Evolutionary conservation across 805 yeast genomes (phyloP).

Genomic region (Wickerhamiella azyma): DNA sequence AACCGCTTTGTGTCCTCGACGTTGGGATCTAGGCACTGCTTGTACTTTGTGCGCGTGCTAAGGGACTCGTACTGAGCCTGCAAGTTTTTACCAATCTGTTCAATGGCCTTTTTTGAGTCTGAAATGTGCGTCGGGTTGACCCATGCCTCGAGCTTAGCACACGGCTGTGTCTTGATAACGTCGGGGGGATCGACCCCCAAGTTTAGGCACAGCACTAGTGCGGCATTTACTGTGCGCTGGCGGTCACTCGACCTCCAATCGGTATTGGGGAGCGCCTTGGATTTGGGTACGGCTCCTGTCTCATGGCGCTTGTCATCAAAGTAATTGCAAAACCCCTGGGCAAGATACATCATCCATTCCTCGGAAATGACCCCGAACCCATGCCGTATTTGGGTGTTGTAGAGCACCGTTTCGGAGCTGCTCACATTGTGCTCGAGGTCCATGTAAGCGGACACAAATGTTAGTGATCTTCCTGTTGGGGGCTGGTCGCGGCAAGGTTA

Average conservation of each 20-base stretch:
- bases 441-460: constrained; percentile 3
- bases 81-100: constrained; percentile 74
- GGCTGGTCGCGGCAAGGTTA: not conserved
- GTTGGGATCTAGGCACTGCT: constrained; percentile 84
- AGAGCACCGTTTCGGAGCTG: constrained; percentile 12
- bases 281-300: constrained; percentile 66
- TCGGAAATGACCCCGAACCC: constrained; percentile 32
- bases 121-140: constrained; percentile 70
- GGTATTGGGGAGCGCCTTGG: constrained; percentile 28
- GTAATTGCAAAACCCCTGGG: constrained; percentile 58
- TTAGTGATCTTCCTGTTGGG: constrained; percentile 5
- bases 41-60: constrained; percentile 75
- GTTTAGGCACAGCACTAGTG: constrained; percentile 77
- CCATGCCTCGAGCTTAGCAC: constrained; percentile 88
- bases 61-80: constrained; percentile 84
- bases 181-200: constrained; percentile 97
- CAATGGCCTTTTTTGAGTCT: constrained; percentile 83
- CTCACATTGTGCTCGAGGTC: constrained; percentile 11
- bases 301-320: constrained; percentile 86
- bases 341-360: constrained; percentile 19
- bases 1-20: constrained; percentile 90
- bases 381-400: constrained; percentile 35
- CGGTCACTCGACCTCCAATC: constrained; percentile 94
- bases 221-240: constrained; percentile 87
- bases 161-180: constrained; percentile 79